Evolutionary conservation across 2,329 filamentous ascomycete species (phyloP), one percentile per base, ranked within the genome.

Genomic region (Fusarium buxicola): DNA sequence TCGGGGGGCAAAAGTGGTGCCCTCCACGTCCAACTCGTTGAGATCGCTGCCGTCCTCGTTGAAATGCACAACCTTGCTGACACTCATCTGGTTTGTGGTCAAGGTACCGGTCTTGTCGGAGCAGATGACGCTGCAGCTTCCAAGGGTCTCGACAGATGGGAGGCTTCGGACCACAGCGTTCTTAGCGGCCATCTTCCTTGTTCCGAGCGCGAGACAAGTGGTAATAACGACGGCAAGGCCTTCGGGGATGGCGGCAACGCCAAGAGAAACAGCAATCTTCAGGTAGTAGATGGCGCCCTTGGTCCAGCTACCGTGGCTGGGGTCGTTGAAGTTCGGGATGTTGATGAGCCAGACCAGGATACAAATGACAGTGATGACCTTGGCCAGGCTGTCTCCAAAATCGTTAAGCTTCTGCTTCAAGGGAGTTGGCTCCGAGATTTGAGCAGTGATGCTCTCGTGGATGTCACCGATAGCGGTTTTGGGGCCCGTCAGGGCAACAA

Each of bases 211-310:
- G 60, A 99, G 82, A 77, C 95, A 99, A 27, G 95, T 98, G n/a
- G 95, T 99, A 69, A 99, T 99, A 67, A 99, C 96, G 49, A 98
- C 95, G 28, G 95, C 95, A 40, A 99, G 86, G 77, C 96, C 95
- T 80, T 99, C 95, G 0, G 95, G 95, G 73, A 99, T 99, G 66
- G 96, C 95, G 41, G 95, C 95, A 36, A 99, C 95, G 78, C 95
- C 96, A 32, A 99, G 90, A 45, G 95, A 99, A 36, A 99, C 96
- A 36, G 95, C 95, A 74, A 99, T 99, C 84, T 99, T 99, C 72
- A 99, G 87, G 78, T 99, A 99, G 84, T 99, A 99, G 73, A 99
- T 98, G 58, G 95, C 95, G 58, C 95, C 95, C 82, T 98, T 99
- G 64, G 92, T 86, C 89, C 93, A 97, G 77, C 88, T 91, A 71